Evolutionary conservation across 768 basidiomycete species (phyloP).

Genomic region (Kwoniella pini): DNA sequence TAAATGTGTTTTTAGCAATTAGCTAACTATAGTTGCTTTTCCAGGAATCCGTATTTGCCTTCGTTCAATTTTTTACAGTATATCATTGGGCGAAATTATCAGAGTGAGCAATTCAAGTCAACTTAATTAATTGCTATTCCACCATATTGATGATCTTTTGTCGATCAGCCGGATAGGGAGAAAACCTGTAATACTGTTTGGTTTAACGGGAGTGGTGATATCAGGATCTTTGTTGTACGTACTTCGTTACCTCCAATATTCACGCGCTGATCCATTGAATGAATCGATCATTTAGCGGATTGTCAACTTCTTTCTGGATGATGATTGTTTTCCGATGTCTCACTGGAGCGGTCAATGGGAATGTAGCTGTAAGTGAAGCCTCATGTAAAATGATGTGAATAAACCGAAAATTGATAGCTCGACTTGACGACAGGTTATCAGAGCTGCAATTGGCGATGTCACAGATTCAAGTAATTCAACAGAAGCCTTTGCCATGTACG

Average conservation of each 20-base stretch:
- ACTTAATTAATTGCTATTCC: background rate
- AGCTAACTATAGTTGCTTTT: background rate
- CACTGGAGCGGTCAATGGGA: constrained; percentile 51
- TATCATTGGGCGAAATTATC: constrained; percentile 55
- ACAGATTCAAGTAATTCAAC: constrained; percentile 53
- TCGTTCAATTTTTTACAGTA: constrained; percentile 54
- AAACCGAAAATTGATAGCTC: too few species aligned
- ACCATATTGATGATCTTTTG: background rate
- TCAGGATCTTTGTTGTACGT: constrained; percentile 51
- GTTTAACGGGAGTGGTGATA: constrained; percentile 48
- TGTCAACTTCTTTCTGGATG: constrained; percentile 46
- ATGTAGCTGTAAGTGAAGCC: constrained; percentile 49
- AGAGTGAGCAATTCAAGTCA: constrained; percentile 37
- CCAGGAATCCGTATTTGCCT: constrained; percentile 54
- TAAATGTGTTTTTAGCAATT: background rate
- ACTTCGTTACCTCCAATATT: background rate
- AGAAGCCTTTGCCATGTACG: constrained; percentile 53
- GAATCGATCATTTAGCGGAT: constrained; percentile 46
- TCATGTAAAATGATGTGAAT: too few species aligned
- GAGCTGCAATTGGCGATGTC: constrained; percentile 52
- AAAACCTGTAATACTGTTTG: constrained; percentile 52
- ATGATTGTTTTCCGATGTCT: constrained; percentile 49
- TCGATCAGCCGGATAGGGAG: constrained; percentile 48
- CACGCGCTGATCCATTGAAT: too few species aligned
- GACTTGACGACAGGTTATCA: constrained; percentile 26